Base-by-base conservation (phyloP, 306 rosid species). In the Leucaena leucocephala region DNA sequence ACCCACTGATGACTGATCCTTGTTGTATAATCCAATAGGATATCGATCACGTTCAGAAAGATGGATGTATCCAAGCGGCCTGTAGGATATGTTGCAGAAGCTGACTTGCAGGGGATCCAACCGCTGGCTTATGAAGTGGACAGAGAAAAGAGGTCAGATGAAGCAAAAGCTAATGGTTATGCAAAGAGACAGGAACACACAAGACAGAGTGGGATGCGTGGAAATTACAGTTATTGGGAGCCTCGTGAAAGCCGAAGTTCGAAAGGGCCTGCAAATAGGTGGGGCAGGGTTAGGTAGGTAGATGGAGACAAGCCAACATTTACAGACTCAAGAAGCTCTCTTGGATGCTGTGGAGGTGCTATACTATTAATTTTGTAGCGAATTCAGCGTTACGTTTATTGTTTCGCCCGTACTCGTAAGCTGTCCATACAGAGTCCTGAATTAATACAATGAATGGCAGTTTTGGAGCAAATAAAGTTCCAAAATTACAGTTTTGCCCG, bases 21-120 rank as follows among this genome's bases (percentile, higher is more conserved):
- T 58, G 3, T 5, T 57, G 82, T 52, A 89, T 81, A 4, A 81
- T 43, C 57, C 5, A 54, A 38, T 72, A 95, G 99, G 90, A 95
- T 93, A 80, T 95, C 98, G 21, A 93, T 95, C 78, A 93, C 99
- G 73, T 95, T 95, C 85, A 87, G 99, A 83, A 95, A 84, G 84
- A 92, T 95, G 92, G 93, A 90, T 76, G 90, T 44, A 69, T 79
- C 87, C 48, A 92, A 87, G 81, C 76, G 93, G 75, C 97, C 97
- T 6, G 0, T 19, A 3, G 87, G 77, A n/a, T 89, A 70, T 76
- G 75, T 73, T 48, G 84, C 90, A 38, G 97, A 90, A 82, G 93
- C 97, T 38, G 98, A 89, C 85, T 85, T 95, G 81, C 88, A 71
- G 81, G 91, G 84, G 19, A 84, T 95, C 64, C 85, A 91, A 71